Base-by-base conservation (phyloP, 2,329 filamentous ascomycete genomes). In the Tolypocladium album region DNA sequence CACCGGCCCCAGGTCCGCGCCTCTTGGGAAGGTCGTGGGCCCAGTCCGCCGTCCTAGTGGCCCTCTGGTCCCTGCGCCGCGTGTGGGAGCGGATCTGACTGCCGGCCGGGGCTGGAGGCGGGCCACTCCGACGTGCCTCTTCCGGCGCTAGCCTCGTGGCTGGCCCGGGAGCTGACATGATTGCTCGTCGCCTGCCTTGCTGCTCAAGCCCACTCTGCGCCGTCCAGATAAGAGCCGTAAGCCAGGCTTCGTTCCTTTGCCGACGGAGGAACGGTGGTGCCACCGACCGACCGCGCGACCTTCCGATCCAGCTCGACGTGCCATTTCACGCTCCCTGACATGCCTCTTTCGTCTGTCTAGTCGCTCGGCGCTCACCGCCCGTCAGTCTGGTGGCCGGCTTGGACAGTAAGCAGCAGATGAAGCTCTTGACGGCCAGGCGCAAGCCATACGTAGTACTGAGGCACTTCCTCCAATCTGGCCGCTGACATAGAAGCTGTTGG, bases 21-120 rank as follows among this genome's bases (percentile, higher is more conserved):
- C 42, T 58, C 60, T 60, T 56, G 60, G 27, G 55, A 61, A 61
- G 58, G 60, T 50, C 47, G 47, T 50, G 47, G 47, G 24, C 47
- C 17, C 2, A 13, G 47, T 1, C 24, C 24, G 47, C 55, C 58
- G 47, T 55, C 58, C 55, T 52, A 40, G 58, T 57, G 58, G 58
- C 47, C 31, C 24, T n/a, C 45, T 13, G 45, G 27, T 40, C 45
- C 27, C 38, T 47, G 55, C 17, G 40, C 58, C 47, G 31, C n/a
- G 53, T 7, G 24, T 20, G 22, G 20, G 22, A 24, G 39, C 39
- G 55, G 55, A 56, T 43, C 55, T 34, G 39, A 34, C 13, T 45
- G 39, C 55, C 55, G 39, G 40, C 38, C 31, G 27, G 50, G 50
- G 47, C 9, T 34, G 47, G 27, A 13, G 47, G 47, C 50, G 50